Percentiles rank a stretch among this genome's conserved stretches.
phyloP scores from a whole-genome alignment of 768 basidiomycete genomes.

The Suillus weaverae region DNA sequence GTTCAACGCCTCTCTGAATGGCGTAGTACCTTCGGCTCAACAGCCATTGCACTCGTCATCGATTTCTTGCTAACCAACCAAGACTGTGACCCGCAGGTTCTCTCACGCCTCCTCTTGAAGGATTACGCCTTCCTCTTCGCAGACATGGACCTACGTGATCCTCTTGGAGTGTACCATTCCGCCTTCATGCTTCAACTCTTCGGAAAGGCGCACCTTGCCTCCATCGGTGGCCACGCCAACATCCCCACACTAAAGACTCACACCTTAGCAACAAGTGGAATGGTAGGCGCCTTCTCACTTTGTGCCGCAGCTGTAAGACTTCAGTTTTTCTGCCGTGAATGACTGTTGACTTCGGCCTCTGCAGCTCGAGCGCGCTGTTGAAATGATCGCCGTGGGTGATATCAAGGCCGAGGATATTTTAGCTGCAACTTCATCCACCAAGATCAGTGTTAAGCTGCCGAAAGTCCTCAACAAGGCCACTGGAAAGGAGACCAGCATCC shows the following conservation, averaged over 20 bases:
- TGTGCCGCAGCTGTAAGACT: too few relatives aligned
- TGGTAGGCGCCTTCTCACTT: not conserved
- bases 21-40: conserved; percentile 5
- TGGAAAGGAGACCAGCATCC: too few relatives aligned
- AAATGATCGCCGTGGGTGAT: not conserved
- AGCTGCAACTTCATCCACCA: not conserved
- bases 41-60: conserved; percentile 1
- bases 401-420: not conserved
- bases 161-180: not conserved
- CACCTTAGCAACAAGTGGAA: not conserved
- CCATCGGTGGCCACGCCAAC: not conserved
- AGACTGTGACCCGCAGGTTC: not conserved
- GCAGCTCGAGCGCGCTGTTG: not conserved
- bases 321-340: not conserved
- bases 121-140: conserved; percentile 3
- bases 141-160: not conserved
- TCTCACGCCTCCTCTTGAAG: not conserved
- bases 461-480: too few relatives aligned
- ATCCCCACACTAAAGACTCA: not conserved
- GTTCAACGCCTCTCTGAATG: conserved; percentile 6
- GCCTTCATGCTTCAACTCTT: not conserved
- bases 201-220: not conserved
- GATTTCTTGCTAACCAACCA: not conserved
- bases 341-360: too few relatives aligned
- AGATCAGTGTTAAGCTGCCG: not conserved